phyloP scores from a whole-genome alignment of 1,284 basidiomycete genomes.

The Sanguinoderma infundibulare region DNA sequence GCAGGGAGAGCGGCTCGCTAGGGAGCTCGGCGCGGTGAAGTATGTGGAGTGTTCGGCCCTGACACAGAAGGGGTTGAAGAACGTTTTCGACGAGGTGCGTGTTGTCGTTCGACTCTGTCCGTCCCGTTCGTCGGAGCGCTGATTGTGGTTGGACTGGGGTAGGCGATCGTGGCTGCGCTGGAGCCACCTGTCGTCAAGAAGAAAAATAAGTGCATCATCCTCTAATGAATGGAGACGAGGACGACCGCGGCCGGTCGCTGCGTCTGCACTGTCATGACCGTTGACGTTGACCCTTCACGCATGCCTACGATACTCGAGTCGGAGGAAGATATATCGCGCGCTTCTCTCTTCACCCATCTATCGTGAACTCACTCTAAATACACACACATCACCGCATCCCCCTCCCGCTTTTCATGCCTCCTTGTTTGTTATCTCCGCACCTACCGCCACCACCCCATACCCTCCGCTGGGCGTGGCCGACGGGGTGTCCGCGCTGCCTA shows the following conservation, averaged over 20 bases:
- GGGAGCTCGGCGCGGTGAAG: conserved; percentile 97
- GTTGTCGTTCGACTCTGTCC: background rate
- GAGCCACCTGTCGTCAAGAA: conserved; percentile 94
- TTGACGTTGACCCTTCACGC: conserved; percentile 25
- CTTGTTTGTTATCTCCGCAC: conserved; percentile 14
- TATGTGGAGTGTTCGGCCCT: conserved; percentile 99
- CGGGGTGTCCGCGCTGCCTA: background rate
- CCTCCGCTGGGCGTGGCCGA: conserved; percentile 5
- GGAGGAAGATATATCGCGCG: conserved; percentile 34
- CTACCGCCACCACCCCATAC: conserved; percentile 9
- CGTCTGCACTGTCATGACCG: conserved; percentile 26
- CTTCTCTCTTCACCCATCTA: conserved; percentile 31
- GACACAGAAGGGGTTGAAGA: conserved; percentile 99
- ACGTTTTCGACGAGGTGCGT: conserved; percentile 98
- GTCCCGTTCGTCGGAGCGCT: background rate
- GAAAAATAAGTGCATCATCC: conserved; percentile 83
- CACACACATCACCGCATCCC: conserved; percentile 29
- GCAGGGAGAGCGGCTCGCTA: conserved; percentile 91
- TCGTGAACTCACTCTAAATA: conserved; percentile 33
- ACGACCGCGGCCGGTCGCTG: conserved; percentile 9
- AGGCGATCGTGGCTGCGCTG: conserved; percentile 98
- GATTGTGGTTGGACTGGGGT: background rate
- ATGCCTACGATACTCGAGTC: conserved; percentile 29
- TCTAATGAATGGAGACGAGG: conserved; percentile 51
- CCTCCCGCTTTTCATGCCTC: conserved; percentile 26